These are phyloP conservation scores for Furcasterigmium furcatum DNA, from an alignment of 2,329 filamentous ascomycete genomes.

Conservation along the genomic window DNA sequence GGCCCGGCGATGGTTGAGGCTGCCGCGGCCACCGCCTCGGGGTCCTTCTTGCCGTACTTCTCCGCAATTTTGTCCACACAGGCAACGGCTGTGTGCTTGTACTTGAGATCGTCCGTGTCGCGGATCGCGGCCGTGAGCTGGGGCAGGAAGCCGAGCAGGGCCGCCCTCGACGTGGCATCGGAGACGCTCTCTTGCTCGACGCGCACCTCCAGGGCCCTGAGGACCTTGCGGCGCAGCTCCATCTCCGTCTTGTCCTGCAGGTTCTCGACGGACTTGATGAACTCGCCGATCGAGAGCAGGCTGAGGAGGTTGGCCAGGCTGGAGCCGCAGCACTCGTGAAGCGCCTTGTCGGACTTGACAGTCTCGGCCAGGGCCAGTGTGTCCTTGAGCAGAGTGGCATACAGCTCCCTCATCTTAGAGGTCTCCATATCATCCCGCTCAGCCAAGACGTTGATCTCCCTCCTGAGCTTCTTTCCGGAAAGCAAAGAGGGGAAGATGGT, in stretches of 20 bases:
- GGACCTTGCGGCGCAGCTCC: conserved; percentile 73
- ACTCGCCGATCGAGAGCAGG: conserved; percentile 80
- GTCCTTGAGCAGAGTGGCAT: conserved; percentile 65
- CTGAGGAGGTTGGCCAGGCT: conserved; percentile 78
- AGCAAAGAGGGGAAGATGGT: conserved; percentile 56
- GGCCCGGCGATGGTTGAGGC: conserved; percentile 74
- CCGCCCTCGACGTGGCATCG: conserved; percentile 64
- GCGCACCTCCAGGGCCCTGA: conserved; percentile 76
- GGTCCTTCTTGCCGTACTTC: conserved; percentile 91
- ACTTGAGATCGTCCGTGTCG: conserved; percentile 66
- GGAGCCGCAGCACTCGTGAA: conserved; percentile 61
- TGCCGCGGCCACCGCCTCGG: conserved; percentile 70
- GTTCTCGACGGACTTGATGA: conserved; percentile 82
- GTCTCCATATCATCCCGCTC: conserved; percentile 63
- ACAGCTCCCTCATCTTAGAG: conserved; percentile 64
- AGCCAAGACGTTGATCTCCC: conserved; percentile 53
- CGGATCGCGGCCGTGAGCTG: conserved; percentile 75
- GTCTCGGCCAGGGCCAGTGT: conserved; percentile 64
- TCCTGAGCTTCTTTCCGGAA: conserved; percentile 52
- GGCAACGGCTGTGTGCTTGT: conserved; percentile 81
- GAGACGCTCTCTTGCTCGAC: conserved; percentile 70
- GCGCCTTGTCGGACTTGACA: conserved; percentile 51
- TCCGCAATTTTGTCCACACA: conserved; percentile 93
- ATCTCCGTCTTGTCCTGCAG: conserved; percentile 75
- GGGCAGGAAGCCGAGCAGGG: conserved; percentile 75